These are phyloP conservation scores for Pyricularia pennisetigena DNA, from an alignment of 2,329 filamentous ascomycete genomes.

Conservation along the genomic window DNA sequence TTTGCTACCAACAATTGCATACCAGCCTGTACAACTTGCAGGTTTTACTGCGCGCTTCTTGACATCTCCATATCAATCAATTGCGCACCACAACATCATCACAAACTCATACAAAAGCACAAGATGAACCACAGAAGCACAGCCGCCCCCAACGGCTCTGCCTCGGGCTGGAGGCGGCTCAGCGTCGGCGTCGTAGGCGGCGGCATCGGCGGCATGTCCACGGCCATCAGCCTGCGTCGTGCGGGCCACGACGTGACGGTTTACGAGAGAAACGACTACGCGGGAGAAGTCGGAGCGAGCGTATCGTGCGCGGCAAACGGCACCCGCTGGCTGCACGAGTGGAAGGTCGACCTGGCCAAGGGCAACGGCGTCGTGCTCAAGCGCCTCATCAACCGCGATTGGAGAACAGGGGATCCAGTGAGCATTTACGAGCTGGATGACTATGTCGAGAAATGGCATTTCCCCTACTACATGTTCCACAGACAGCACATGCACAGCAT, in stretches of 20 bases:
- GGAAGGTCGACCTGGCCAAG: constrained; percentile 33
- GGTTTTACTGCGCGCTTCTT: not conserved
- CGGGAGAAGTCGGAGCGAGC: constrained; percentile 23
- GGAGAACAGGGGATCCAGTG: constrained; percentile 57
- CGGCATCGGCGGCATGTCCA: constrained; percentile 24
- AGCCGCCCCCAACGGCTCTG: too few species aligned
- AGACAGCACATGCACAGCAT: constrained; percentile 59
- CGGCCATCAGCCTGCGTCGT: constrained; percentile 22
- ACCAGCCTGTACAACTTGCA: too few species aligned
- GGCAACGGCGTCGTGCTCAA: constrained; percentile 56
- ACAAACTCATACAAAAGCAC: not conserved
- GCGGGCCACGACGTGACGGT: constrained; percentile 22
- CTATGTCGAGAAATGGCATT: constrained; percentile 39
- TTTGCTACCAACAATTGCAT: too few species aligned
- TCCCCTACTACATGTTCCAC: constrained; percentile 47
- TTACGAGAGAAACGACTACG: constrained; percentile 26
- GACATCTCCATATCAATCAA: not conserved
- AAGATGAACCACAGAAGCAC: not conserved
- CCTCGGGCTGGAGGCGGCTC: constrained; percentile 2
- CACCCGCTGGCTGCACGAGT: constrained; percentile 17
- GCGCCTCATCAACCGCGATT: constrained; percentile 60
- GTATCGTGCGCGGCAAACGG: constrained; percentile 23
- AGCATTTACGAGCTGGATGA: constrained; percentile 55
- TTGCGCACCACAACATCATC: not conserved
- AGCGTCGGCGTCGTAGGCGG: constrained; percentile 23